Conservation (phyloP, 2,329 filamentous ascomycete genomes). For the Blumeriella jaapii region DNA sequence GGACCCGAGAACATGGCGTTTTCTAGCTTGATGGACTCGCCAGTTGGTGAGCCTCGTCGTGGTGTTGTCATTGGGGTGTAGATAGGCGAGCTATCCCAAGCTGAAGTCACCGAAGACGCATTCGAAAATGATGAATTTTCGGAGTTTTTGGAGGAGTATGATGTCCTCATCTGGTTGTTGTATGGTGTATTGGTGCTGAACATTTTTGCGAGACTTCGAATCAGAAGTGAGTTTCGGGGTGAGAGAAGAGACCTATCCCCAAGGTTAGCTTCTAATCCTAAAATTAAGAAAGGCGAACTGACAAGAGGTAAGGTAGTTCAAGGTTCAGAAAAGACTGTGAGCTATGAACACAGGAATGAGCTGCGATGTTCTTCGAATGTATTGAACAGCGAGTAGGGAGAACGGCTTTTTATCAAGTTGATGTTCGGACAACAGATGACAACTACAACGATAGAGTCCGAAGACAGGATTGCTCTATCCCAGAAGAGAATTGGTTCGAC, state of each 20-base stretch:
- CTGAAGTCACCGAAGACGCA: slow-evolving; percentile 3
- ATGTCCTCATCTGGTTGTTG: slow-evolving; percentile 1
- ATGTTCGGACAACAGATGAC: slow-evolving; percentile 1
- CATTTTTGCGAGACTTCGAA: too few species aligned
- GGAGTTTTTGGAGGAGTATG: slow-evolving; percentile 8
- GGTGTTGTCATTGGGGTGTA: slow-evolving; percentile 11
- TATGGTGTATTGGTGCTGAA: slow-evolving; percentile 7
- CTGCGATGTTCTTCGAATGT: slow-evolving; percentile 1
- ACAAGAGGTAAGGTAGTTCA: not conserved
- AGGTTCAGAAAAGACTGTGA: slow-evolving; percentile 13
- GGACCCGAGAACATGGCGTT: slow-evolving; percentile 8
- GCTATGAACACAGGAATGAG: slow-evolving; percentile 14
- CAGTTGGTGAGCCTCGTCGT: slow-evolving; percentile 3
- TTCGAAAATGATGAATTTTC: slow-evolving; percentile 8
- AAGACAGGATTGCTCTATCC: slow-evolving; percentile 6
- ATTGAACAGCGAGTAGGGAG: slow-evolving; percentile 5
- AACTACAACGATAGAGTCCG: not conserved
- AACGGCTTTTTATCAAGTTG: slow-evolving; percentile 4
- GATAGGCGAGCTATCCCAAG: slow-evolving; percentile 5
- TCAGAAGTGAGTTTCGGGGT: not conserved
- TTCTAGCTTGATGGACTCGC: slow-evolving; percentile 13
- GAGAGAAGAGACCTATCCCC: too few species aligned
- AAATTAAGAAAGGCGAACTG: not conserved
- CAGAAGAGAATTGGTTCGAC: slow-evolving; percentile 12
- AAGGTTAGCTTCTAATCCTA: too few species aligned